These are phyloP conservation scores for Camellia lanceoleosa DNA, from an alignment of 148 eudicot species.

Conservation along the genomic window DNA sequence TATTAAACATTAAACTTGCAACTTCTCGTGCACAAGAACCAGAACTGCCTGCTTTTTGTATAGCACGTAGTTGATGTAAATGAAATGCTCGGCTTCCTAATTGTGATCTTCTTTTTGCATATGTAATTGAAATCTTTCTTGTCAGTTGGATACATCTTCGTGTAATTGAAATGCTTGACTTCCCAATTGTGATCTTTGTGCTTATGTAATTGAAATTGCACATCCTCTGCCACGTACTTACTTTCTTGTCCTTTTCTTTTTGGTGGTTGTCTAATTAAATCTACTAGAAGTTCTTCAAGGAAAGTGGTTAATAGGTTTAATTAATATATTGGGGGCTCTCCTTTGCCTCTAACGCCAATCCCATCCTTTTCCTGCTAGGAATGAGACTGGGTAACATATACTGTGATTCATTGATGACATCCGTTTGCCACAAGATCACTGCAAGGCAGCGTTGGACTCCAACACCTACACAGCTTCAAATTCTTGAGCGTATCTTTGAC, in stretches of 20 bases:
- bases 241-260: neutral
- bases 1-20: neutral
- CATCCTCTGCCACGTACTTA: neutral
- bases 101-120: no score
- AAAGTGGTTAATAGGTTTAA: neutral
- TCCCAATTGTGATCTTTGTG: neutral
- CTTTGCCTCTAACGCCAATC: neutral
- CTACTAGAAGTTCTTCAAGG: neutral
- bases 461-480: slow-evolving; percentile 36
- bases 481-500: slow-evolving; percentile 29
- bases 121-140: no score
- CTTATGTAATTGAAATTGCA: neutral
- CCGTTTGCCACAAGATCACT: slow-evolving; percentile 27
- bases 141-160: neutral
- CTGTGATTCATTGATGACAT: slow-evolving; percentile 21
- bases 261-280: neutral
- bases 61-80: no score
- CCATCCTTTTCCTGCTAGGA: slow-evolving; percentile 10
- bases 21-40: neutral
- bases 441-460: slow-evolving; percentile 41
- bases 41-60: neutral
- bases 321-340: neutral
- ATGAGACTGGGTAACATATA: slow-evolving; percentile 21
- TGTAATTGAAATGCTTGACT: neutral
- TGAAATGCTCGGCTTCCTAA: no score